Base-by-base conservation (phyloP, 2,329 filamentous ascomycete genomes). In the Penicillium glabrum region DNA sequence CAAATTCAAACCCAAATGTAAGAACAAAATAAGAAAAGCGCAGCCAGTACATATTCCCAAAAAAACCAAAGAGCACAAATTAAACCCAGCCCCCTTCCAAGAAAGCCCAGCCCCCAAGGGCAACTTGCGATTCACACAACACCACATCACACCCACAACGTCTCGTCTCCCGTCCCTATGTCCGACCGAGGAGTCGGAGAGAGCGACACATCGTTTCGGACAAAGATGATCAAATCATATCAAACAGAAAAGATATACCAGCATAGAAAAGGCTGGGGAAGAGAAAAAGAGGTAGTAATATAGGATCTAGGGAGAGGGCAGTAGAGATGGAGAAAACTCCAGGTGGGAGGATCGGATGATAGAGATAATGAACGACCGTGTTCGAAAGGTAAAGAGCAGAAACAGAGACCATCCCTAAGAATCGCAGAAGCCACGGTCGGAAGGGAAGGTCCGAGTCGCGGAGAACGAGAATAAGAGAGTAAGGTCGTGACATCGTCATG, bases 401-500 rank as follows among this genome's bases (percentile, higher is more conserved):
- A 56, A 39, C 24, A 54, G 54, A 60, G 60, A 66, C 60, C 62
- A 63, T 64, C 59, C 59, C 58, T 65, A 53, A 56, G 58, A 64
- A 61, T 65, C 62, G 59, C 56, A 61, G 53, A 57, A 60, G 57
- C 54, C 61, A 64, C 59, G 53, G 56, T 62, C 64, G 61, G 65
- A 54, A 61, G 23, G 45, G 53, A 46, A 56, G 14, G 51, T 33
- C 53, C 55, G 57, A 55, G 53, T 54, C 27, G 52, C 33, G 51
- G 51, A 58, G 37, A 56, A 65, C 57, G 53, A 67, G 60, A 63
- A 65, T 53, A 51, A 50, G 60, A 62, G 59, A 62, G 48, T 63
- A 65, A 64, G 56, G 61, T 72, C 70, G 67, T 72, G 64, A 71
- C 65, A 65, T 72, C 70, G 65, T 72, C 65, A 71, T 61, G 49